A percentile compares a stretch with the other conserved stretches of the same genome.
phyloP scores from a whole-genome alignment of 495 filamentous ascomycete genomes.

The Aspergillus conjunctus region DNA sequence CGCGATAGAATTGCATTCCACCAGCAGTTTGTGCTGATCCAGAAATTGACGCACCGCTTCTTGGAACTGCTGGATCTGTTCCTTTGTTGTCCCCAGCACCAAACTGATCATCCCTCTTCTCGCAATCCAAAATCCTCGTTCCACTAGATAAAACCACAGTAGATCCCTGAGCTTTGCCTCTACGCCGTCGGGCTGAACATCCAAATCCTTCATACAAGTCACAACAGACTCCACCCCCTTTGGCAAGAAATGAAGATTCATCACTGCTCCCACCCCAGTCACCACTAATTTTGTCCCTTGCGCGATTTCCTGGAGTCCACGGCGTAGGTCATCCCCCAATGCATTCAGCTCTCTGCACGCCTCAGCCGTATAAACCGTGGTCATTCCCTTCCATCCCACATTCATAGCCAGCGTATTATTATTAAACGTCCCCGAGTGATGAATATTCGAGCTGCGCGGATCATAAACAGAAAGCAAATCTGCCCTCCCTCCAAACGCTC shows the following conservation, averaged over 20 bases:
- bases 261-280: slow-evolving; percentile 24
- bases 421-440: slow-evolving; percentile 68
- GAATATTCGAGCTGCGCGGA: slow-evolving; percentile 33
- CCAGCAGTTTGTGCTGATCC: slow-evolving; percentile 1
- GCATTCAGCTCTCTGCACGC: slow-evolving; percentile 24
- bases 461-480: slow-evolving; percentile 60
- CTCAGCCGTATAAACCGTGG: slow-evolving; percentile 20
- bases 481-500: slow-evolving; percentile 60
- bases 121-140: slow-evolving; percentile 50
- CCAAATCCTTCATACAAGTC: slow-evolving; percentile 1
- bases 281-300: slow-evolving; percentile 24
- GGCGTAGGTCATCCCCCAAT: slow-evolving; percentile 21
- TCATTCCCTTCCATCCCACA: slow-evolving; percentile 39
- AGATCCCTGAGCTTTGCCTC: slow-evolving; percentile 40
- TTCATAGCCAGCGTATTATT: slow-evolving; percentile 65
- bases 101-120: slow-evolving; percentile 45
- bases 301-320: slow-evolving; percentile 4
- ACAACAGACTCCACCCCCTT: slow-evolving; percentile 22
- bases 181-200: background rate
- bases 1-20: background rate
- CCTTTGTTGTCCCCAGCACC: slow-evolving; percentile 40
- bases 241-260: slow-evolving; percentile 23
- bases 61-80: slow-evolving; percentile 44
- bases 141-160: slow-evolving; percentile 54
- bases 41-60: slow-evolving; percentile 10